Evolutionary conservation across 2,329 filamentous ascomycete species (phyloP).

Genomic region (Aspergillus sp.): DNA sequence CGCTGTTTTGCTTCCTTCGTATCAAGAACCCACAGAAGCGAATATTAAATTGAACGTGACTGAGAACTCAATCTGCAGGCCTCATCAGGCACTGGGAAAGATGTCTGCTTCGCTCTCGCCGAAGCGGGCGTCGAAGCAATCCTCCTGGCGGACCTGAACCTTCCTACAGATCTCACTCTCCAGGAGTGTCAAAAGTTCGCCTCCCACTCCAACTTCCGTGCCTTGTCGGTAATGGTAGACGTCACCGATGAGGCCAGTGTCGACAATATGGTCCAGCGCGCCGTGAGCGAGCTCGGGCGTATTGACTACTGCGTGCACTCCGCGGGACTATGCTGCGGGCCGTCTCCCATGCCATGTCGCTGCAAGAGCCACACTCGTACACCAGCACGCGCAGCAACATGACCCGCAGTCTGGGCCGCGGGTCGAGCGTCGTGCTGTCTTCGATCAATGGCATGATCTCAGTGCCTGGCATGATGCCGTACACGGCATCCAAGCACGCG

Average conservation of each 20-base stretch:
- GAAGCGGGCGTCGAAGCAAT: not conserved
- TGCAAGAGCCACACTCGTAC: constrained; percentile 1
- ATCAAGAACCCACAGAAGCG: no score
- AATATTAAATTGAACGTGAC: no score
- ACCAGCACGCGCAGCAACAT: not conserved
- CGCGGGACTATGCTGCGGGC: constrained; percentile 9
- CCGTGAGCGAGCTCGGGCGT: constrained; percentile 37
- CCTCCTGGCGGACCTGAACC: constrained; percentile 1
- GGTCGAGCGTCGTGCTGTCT: constrained; percentile 34
- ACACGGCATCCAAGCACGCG: constrained; percentile 59
- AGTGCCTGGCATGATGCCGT: constrained; percentile 44
- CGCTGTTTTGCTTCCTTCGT: not conserved
- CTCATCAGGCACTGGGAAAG: constrained; percentile 7
- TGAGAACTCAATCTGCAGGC: not conserved
- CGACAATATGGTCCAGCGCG: constrained; percentile 6
- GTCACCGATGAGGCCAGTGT: not conserved
- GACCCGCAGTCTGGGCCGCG: constrained; percentile 31
- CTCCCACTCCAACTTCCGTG: not conserved
- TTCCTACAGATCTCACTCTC: not conserved
- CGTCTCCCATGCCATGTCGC: not conserved
- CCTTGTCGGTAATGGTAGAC: not conserved
- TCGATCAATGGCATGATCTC: not conserved
- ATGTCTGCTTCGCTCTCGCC: not conserved
- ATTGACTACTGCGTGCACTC: constrained; percentile 26
- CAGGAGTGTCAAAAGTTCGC: not conserved